Percentiles rank a stretch among this genome's conserved stretches.
These are phyloP conservation scores for Aleurites moluccanus DNA, from an alignment of 441 rosid genomes.

Conservation along the genomic window DNA sequence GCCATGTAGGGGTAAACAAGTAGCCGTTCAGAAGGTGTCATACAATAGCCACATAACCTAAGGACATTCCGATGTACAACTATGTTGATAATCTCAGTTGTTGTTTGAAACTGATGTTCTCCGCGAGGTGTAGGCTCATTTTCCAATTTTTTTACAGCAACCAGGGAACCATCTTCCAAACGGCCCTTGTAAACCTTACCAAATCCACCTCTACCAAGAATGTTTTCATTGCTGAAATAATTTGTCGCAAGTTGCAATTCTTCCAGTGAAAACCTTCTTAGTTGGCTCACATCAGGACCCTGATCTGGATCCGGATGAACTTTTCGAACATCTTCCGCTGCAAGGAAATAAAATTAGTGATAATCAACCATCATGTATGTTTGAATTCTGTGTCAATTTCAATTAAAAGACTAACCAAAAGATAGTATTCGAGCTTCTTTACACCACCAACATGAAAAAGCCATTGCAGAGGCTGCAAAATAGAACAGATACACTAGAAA, in stretches of 20 bases:
- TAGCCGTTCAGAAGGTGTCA: conserved; percentile 71
- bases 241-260: conserved; percentile 13
- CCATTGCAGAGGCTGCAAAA: conserved; percentile 15
- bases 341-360: neutral
- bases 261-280: conserved; percentile 6
- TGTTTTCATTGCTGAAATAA: conserved; percentile 15
- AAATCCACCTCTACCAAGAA: conserved; percentile 17
- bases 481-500: neutral
- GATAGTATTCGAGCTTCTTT: conserved; percentile 3
- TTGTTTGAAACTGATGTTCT: conserved; percentile 14
- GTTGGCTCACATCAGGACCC: neutral
- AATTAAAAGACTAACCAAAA: conserved; percentile 6
- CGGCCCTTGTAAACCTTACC: conserved; percentile 13
- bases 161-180: conserved; percentile 10
- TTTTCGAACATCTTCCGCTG: conserved; percentile 9
- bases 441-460: conserved; percentile 16
- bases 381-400: neutral
- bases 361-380: neutral
- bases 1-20: conserved; percentile 89
- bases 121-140: neutral
- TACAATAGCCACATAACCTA: conserved; percentile 71
- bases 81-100: conserved; percentile 14
- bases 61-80: conserved; percentile 63
- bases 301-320: conserved; percentile 16
- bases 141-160: conserved; percentile 19